Conservation (phyloP, 306 rosid genomes). For the Dryas drummondii region DNA sequence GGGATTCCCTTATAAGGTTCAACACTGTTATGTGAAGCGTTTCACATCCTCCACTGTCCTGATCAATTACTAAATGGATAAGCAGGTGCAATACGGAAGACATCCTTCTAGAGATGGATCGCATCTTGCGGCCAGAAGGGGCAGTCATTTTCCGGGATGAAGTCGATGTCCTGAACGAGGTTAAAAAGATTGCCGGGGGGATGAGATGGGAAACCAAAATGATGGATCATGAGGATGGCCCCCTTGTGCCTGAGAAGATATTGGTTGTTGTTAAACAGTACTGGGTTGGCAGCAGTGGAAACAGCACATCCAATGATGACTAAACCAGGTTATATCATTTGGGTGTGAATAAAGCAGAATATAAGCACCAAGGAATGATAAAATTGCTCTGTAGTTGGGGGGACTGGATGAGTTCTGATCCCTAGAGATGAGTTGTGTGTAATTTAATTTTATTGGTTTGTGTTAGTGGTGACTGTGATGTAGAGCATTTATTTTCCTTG, state of each 20-base stretch:
- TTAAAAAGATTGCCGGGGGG: conserved; percentile 70
- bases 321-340: conserved; percentile 5
- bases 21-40: background rate
- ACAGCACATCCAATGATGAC: conserved; percentile 46
- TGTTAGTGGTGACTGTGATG: background rate
- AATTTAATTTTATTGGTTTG: conserved; percentile 6
- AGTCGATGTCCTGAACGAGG: conserved; percentile 76
- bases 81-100: conserved; percentile 79
- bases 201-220: conserved; percentile 86
- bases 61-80: background rate
- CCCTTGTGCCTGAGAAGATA: conserved; percentile 81
- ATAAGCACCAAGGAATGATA: background rate
- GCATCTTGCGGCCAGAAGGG: conserved; percentile 90
- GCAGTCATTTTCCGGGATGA: conserved; percentile 68
- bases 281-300: conserved; percentile 62
- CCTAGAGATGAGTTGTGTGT: conserved; percentile 9
- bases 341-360: conserved; percentile 12
- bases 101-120: conserved; percentile 93
- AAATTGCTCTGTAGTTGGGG: conserved; percentile 15
- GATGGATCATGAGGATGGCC: conserved; percentile 94
- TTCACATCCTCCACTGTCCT: background rate
- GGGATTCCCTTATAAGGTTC: background rate
- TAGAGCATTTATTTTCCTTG: background rate
- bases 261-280: conserved; percentile 72
- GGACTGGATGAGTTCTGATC: conserved; percentile 15